Conservation (phyloP, 306 rosid species). For the Delonix regia region DNA sequence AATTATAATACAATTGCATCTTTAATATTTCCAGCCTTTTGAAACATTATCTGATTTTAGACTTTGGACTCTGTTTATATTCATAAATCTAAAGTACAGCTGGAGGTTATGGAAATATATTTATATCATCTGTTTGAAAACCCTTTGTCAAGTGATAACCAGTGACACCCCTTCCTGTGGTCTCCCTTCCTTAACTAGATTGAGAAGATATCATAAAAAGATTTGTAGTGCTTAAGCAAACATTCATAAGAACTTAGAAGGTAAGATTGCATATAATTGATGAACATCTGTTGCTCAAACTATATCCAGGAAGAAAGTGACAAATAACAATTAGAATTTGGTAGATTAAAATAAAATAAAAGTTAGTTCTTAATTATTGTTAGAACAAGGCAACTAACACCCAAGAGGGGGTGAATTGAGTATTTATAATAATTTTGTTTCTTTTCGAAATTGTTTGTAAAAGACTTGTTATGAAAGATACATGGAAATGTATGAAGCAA, state of each 20-base stretch:
- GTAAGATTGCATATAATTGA: slow-evolving; percentile 1
- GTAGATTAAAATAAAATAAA: background rate
- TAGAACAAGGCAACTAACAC: too few species aligned
- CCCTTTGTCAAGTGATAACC: too few species aligned
- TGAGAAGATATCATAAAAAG: background rate
- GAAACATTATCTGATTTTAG: background rate
- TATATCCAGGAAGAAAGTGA: background rate
- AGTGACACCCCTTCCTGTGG: too few species aligned
- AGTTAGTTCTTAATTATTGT: background rate
- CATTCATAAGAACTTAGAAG: background rate
- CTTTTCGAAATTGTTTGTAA: too few species aligned
- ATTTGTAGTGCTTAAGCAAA: background rate
- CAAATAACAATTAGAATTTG: background rate
- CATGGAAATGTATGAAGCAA: too few species aligned
- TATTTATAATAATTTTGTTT: too few species aligned
- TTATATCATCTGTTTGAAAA: background rate
- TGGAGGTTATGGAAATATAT: background rate
- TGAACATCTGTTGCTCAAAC: background rate
- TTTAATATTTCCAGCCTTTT: background rate
- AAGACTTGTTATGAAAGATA: too few species aligned
- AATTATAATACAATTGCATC: background rate
- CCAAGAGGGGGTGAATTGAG: too few species aligned
- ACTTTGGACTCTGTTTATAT: background rate
- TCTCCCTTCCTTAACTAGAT: background rate
- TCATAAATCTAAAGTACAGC: too few species aligned